These are phyloP conservation scores for Fraxinus angustifolia DNA, from an alignment of 305 asterid species.

Conservation along the genomic window DNA sequence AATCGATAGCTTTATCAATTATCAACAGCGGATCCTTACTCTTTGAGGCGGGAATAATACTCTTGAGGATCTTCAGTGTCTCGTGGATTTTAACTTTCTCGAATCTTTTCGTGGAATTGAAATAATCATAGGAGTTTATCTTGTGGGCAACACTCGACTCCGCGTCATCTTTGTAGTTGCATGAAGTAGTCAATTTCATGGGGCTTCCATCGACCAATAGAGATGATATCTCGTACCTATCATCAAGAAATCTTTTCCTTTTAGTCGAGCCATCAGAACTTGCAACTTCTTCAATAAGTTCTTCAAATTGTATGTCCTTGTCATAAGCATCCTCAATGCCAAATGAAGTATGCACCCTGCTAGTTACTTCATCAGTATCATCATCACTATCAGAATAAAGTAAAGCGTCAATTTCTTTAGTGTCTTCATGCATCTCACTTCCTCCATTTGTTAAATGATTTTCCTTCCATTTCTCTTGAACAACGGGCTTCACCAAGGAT, in stretches of 20 bases:
- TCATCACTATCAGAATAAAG: slow-evolving; percentile 57
- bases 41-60: slow-evolving; percentile 48
- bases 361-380: slow-evolving; percentile 47
- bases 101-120: slow-evolving; percentile 26
- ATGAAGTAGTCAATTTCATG: slow-evolving; percentile 20
- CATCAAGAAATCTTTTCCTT: slow-evolving; percentile 64
- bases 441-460: slow-evolving; percentile 34
- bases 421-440: slow-evolving; percentile 58
- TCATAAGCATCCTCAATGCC: slow-evolving; percentile 12
- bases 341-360: slow-evolving; percentile 46
- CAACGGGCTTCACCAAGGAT: slow-evolving; percentile 24
- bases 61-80: slow-evolving; percentile 44
- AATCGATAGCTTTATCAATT: slow-evolving; percentile 60
- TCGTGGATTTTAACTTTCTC: slow-evolving; percentile 45
- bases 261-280: slow-evolving; percentile 53
- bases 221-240: slow-evolving; percentile 48
- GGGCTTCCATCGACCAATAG: slow-evolving; percentile 27
- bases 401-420: slow-evolving; percentile 69
- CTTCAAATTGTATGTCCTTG: slow-evolving; percentile 24
- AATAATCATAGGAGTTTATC: slow-evolving; percentile 19
- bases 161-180: slow-evolving; percentile 27
- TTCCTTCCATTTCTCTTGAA: slow-evolving; percentile 34
- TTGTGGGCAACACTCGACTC: slow-evolving; percentile 29
- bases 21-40: slow-evolving; percentile 51
- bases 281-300: slow-evolving; percentile 50